Base-by-base conservation (phyloP, 2,329 filamentous ascomycete species). In the Exophiala sp. region DNA sequence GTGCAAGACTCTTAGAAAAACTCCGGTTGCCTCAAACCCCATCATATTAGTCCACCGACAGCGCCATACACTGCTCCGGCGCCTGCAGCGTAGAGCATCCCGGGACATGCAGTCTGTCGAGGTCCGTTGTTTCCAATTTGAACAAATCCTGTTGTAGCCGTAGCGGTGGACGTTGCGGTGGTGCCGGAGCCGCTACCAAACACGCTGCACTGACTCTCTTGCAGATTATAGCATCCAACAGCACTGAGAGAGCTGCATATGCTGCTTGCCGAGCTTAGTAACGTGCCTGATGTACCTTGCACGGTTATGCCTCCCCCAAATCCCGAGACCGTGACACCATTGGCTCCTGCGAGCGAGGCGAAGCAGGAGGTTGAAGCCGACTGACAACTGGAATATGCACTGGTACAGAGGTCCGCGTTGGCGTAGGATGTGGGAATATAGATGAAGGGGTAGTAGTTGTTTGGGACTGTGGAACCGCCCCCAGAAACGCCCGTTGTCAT, bases 381-480 rank as follows among this genome's bases (percentile, higher is more conserved):
- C 60, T 76, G 70, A 52, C 77, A 79, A 48, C 67, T 66, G 27
- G 73, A 73, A 65, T 77, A 79, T 63, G 76, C 76, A 41, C 72
- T 73, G 22, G 74, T 73, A 64, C 77, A 80, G 32, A 70, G 68
- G 44, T 67, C 70, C 53, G 73, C 70, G 51, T 77, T 72, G 23
- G 66, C 62, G 61, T 79, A 79, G 50, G 71, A 71, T 1, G 77
- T 79, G 13, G 77, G 73, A 44, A 79, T 74, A 58, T 69, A 70
- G 44, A 75, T 62, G 55, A 78, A 79, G 14, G 76, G 75, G 55
- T 73, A 80, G 53, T 66, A 72, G 10, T 68, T 67, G 52, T 75
- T 76, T 21, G 70, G 62, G 13, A 60, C 55, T 4, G 57, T 59
- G 11, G 56, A 59, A 18, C 57, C 56, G 11, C 57, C 58, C 6